Percentiles rank a stretch among this genome's conserved stretches.
Conservation (phyloP, 1,284 basidiomycete genomes). For the Rhodotorula mucilaginosa region DNA sequence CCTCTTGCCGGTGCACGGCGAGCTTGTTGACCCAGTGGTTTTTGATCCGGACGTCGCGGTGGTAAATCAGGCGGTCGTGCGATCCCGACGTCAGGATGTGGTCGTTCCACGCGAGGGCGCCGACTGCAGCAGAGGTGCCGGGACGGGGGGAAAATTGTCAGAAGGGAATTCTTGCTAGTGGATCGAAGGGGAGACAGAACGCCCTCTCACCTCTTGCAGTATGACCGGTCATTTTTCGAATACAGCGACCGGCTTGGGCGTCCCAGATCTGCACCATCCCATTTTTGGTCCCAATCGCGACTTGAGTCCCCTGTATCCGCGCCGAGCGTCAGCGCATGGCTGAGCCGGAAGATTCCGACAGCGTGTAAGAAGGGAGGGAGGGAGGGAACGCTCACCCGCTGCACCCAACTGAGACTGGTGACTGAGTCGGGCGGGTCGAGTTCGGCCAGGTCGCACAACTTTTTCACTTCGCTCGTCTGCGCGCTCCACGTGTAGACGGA, state of each 20-base stretch:
- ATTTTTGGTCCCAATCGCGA: slow-evolving; percentile 86
- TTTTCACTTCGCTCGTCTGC: slow-evolving; percentile 84
- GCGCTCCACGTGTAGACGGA: slow-evolving; percentile 98
- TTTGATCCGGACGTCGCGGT: slow-evolving; percentile 79
- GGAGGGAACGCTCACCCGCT: slow-evolving; percentile 60
- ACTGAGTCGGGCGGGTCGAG: slow-evolving; percentile 57
- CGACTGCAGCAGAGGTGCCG: slow-evolving; percentile 56
- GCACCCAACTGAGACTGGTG: slow-evolving; percentile 87
- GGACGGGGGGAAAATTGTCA: no score
- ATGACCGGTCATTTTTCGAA: slow-evolving; percentile 82
- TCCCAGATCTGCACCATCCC: slow-evolving; percentile 94
- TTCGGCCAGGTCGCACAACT: slow-evolving; percentile 75
- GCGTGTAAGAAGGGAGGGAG: not conserved
- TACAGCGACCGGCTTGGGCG: slow-evolving; percentile 62
- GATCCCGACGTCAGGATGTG: slow-evolving; percentile 87
- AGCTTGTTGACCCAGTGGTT: slow-evolving; percentile 73
- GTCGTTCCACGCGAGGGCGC: slow-evolving; percentile 89
- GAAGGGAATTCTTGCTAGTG: no score
- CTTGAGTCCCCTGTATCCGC: slow-evolving; percentile 66
- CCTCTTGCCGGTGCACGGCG: slow-evolving; percentile 86
- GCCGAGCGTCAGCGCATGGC: not conserved
- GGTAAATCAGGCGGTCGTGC: slow-evolving; percentile 83
- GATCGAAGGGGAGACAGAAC: no score
- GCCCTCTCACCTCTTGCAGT: slow-evolving; percentile 57
- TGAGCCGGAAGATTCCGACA: not conserved